A percentile compares a stretch with the other conserved stretches of the same genome.
phyloP scores from a whole-genome alignment of 75 land plant species.

The Selaginella moellendorffii region DNA sequence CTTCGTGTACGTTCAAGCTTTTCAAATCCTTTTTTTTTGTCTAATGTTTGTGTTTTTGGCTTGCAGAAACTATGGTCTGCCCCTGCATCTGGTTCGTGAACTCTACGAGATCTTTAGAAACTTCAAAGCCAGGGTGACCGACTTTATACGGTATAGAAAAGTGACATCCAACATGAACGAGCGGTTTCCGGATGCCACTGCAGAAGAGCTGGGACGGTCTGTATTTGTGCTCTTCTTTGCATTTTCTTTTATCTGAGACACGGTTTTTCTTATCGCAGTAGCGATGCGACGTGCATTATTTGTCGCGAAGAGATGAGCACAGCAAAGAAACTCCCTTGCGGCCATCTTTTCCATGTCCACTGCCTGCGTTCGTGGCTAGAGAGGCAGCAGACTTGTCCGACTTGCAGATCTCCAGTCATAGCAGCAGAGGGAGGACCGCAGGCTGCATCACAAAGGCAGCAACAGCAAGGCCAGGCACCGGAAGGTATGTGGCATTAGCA shows the following conservation, averaged over 20 bases:
- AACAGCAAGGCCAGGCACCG: slow-evolving; percentile 24
- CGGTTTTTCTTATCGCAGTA: slow-evolving; percentile 47
- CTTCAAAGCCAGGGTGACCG: slow-evolving; percentile 79
- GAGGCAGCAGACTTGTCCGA: slow-evolving; percentile 93
- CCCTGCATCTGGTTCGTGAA: slow-evolving; percentile 89
- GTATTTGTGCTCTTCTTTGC: slow-evolving; percentile 5
- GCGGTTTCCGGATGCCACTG: slow-evolving; percentile 93
- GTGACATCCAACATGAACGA: slow-evolving; percentile 98
- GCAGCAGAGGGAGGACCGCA: slow-evolving; percentile 40
- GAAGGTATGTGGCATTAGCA: too few relatives aligned
- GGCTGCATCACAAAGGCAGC: slow-evolving; percentile 29
- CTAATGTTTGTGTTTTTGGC: neutral
- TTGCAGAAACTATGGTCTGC: slow-evolving; percentile 80
- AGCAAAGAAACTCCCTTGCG: slow-evolving; percentile 92
- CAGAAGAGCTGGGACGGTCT: slow-evolving; percentile 77
- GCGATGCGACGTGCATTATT: slow-evolving; percentile 96
- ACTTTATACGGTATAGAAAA: slow-evolving; percentile 86
- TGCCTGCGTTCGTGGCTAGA: slow-evolving; percentile 96
- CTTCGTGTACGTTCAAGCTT: slow-evolving; percentile 64
- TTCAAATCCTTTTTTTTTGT: neutral
- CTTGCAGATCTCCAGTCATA: slow-evolving; percentile 79
- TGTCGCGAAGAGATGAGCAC: slow-evolving; percentile 96
- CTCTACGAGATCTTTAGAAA: slow-evolving; percentile 92
- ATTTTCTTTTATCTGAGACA: slow-evolving; percentile 1
- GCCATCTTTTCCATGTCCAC: slow-evolving; percentile 92